Conservation (phyloP, 495 filamentous ascomycete species). For the Penicillium simplicissimum region DNA sequence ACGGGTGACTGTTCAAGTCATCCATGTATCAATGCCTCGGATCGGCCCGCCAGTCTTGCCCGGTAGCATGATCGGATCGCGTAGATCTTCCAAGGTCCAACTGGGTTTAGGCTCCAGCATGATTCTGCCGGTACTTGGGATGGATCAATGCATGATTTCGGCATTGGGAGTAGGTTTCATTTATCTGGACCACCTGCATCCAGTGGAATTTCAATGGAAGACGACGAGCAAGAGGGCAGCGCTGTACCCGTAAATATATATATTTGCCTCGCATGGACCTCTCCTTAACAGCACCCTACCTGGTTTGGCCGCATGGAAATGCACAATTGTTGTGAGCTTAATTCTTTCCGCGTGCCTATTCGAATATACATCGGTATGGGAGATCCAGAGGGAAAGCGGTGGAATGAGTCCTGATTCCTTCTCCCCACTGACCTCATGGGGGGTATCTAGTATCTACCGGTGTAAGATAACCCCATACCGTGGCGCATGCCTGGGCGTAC, state of each 20-base stretch:
- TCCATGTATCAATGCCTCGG: not conserved
- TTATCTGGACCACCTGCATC: not conserved
- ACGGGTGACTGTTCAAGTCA: too few species aligned
- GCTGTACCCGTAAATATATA: too few species aligned
- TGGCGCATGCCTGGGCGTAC: not conserved
- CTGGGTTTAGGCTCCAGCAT: conserved; percentile 2
- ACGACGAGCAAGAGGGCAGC: too few species aligned
- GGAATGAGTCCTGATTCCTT: not conserved
- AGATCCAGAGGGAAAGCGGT: too few species aligned
- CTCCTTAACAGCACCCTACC: too few species aligned
- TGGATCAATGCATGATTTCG: not conserved
- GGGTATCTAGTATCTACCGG: not conserved
- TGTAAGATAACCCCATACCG: not conserved
- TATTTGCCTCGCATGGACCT: too few species aligned
- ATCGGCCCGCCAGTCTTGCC: not conserved
- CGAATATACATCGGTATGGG: too few species aligned
- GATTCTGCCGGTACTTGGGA: conserved; percentile 1
- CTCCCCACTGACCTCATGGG: not conserved
- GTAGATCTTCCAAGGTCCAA: not conserved
- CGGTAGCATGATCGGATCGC: not conserved
- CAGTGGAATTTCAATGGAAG: too few species aligned
- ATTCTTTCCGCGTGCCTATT: too few species aligned
- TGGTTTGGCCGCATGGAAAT: too few species aligned
- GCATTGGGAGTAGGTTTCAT: not conserved
- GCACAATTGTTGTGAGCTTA: too few species aligned